A percentile compares a stretch with the other conserved stretches of the same genome.
Conservation (phyloP, 805 yeast genomes). For the Candida succiphila region DNA sequence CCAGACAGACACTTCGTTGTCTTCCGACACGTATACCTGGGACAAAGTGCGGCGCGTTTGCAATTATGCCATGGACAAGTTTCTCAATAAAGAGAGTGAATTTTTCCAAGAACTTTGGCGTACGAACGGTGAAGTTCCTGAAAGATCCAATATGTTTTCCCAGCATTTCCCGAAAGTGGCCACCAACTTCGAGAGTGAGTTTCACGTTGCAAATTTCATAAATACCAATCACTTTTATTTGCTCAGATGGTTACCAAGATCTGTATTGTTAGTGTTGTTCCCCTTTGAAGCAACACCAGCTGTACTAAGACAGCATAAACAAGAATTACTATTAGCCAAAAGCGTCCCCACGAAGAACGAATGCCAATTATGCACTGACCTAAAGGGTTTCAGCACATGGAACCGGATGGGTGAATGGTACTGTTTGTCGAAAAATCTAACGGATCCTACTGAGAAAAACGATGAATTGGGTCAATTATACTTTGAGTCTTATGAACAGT, state of each 20-base stretch:
- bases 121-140: constrained; percentile 18
- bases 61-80: constrained; percentile 7
- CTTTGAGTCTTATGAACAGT: constrained; percentile 15
- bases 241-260: constrained; percentile 23
- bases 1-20: too few species aligned
- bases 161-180: constrained; percentile 23
- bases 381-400: constrained; percentile 18
- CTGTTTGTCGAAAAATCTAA: constrained; percentile 11
- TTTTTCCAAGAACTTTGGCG: constrained; percentile 18
- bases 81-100: constrained; percentile 17
- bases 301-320: constrained; percentile 5
- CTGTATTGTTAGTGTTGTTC: constrained; percentile 14
- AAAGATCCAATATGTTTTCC: constrained; percentile 17
- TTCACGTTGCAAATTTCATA: constrained; percentile 18
- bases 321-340: constrained; percentile 18
- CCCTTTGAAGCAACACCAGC: constrained; percentile 16
- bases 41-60: too few species aligned
- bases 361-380: constrained; percentile 17
- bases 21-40: too few species aligned
- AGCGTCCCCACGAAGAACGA: constrained; percentile 21
- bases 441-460: constrained; percentile 1
- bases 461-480: constrained; percentile 15
- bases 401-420: constrained; percentile 21
- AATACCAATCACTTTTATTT: constrained; percentile 22
- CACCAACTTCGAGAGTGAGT: constrained; percentile 20